Base-by-base conservation (phyloP, 1,284 basidiomycete genomes). In the Sporisorium reilianum region DNA sequence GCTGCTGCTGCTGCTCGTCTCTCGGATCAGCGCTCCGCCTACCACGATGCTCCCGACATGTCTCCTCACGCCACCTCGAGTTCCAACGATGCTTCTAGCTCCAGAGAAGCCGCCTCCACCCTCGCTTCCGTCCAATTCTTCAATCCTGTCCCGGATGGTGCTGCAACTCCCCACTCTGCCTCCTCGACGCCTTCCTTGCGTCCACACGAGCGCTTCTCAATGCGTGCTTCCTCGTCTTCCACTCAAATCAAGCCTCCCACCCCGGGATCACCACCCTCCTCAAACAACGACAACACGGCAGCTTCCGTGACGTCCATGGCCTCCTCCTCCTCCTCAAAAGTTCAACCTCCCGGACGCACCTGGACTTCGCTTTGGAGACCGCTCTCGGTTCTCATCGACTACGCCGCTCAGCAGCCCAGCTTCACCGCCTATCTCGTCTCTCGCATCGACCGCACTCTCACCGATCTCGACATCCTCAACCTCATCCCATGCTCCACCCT, bases 341-440 rank as follows among this genome's bases (percentile, higher is more conserved):
- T 51, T 8, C 66, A 70, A 28, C 59, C 66, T n/a, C 72, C 66
- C 8, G 72, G 72, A 23, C 66, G 72, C 22, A 75, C 72, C 2
- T 75, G 72, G 72, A 75, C 72, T 5, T 75, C 72, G 16, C 65
- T 74, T 16, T 75, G 73, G 73, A 55, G 67, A 48, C 73, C 73
- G 0, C 40, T 75, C 18, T 71, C 73, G 5, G 67, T 75, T n/a
- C 58, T 75, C 40, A 67, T 75, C 56, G 73, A 67, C 61, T 75
- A 75, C 41, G 73, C 73, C 30, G 67, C 73, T 0, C 67, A 67
- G 38, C 73, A 75, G 32, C 64, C 67, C 28, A 64, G 62, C 57
- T 75, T 75, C 46, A 67, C 56, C 41, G 57, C 48, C 36, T 71
- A 75, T n/a, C 64, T 75, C 5, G 50, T 71, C 45, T 41, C 30